Conservation (phyloP, 345 rosid species). For the Eucalyptus grandis region DNA sequence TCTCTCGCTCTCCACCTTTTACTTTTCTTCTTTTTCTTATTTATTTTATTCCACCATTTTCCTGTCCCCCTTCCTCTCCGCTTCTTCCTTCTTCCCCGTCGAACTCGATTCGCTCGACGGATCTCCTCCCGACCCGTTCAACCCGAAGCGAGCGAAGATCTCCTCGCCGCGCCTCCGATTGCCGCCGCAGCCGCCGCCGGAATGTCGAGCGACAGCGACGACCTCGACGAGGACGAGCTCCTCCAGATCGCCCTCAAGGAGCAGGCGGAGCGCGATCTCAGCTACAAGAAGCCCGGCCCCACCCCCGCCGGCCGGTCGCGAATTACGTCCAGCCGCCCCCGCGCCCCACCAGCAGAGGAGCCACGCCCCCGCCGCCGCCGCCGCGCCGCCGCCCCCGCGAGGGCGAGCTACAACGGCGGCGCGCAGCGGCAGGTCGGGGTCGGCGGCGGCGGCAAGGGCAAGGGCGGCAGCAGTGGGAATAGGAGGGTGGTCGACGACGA, state of each 20-base stretch:
- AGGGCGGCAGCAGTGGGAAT: slow-evolving; percentile 1
- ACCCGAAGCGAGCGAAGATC: not conserved
- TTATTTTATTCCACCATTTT: not conserved
- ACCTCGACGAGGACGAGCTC: slow-evolving; percentile 84
- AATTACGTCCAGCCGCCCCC: slow-evolving; percentile 68
- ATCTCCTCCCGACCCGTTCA: not conserved
- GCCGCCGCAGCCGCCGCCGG: not conserved
- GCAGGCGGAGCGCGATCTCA: slow-evolving; percentile 69
- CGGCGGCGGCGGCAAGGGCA: not conserved
- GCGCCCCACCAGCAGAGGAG: slow-evolving; percentile 6
- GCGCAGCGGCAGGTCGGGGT: not conserved
- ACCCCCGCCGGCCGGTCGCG: slow-evolving; percentile 38
- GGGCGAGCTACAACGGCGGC: not conserved
- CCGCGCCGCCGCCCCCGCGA: not conserved
- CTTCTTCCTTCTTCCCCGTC: not conserved
- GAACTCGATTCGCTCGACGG: not conserved
- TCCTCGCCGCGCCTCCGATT: not conserved
- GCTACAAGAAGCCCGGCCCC: slow-evolving; percentile 27
- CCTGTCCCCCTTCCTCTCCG: not conserved
- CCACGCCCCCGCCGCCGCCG: not conserved
- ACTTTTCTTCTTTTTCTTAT: not conserved
- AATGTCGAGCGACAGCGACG: slow-evolving; percentile 84
- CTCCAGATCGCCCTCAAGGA: slow-evolving; percentile 93
- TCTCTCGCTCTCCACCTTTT: not conserved
- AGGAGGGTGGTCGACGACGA: slow-evolving; percentile 50